Evolutionary conservation across 2,329 filamentous ascomycete genomes (phyloP).

Genomic region (Taxawa tesnikishii): DNA sequence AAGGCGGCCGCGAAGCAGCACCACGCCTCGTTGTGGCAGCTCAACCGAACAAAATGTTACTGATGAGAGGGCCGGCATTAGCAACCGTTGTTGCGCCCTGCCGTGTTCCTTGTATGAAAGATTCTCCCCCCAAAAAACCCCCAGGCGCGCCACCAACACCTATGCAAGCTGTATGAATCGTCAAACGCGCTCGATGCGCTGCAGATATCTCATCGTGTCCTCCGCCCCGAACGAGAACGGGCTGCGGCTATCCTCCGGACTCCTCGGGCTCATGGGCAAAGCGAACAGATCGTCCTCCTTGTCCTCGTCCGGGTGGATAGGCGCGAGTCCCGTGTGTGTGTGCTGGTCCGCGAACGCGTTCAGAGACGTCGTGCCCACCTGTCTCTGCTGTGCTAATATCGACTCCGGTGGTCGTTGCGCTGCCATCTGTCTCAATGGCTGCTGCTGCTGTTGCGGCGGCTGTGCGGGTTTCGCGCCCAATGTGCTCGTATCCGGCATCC

Average conservation of each 20-base stretch:
- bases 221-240: constrained; percentile 54
- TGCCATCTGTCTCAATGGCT: constrained; percentile 23
- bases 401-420: constrained; percentile 24
- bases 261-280: constrained; percentile 72
- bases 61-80: too few species aligned
- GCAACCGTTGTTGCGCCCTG: too few species aligned
- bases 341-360: constrained; percentile 26
- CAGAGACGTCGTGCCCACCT: constrained; percentile 30
- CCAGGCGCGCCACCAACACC: too few species aligned
- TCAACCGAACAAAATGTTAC: too few species aligned
- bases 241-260: constrained; percentile 73
- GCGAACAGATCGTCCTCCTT: constrained; percentile 84
- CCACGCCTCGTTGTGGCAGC: too few species aligned
- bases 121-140: too few species aligned
- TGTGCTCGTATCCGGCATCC: constrained; percentile 20
- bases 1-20: too few species aligned
- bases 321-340: constrained; percentile 20
- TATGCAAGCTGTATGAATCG: too few species aligned
- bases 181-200: too few species aligned
- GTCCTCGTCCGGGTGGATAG: constrained; percentile 31
- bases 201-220: constrained; percentile 22
- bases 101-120: too few species aligned
- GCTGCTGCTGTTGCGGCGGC: constrained; percentile 19
- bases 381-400: constrained; percentile 6
- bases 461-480: constrained; percentile 31